phyloP scores from a whole-genome alignment of 2,329 filamentous ascomycete genomes.

The Tolypocladium album region DNA sequence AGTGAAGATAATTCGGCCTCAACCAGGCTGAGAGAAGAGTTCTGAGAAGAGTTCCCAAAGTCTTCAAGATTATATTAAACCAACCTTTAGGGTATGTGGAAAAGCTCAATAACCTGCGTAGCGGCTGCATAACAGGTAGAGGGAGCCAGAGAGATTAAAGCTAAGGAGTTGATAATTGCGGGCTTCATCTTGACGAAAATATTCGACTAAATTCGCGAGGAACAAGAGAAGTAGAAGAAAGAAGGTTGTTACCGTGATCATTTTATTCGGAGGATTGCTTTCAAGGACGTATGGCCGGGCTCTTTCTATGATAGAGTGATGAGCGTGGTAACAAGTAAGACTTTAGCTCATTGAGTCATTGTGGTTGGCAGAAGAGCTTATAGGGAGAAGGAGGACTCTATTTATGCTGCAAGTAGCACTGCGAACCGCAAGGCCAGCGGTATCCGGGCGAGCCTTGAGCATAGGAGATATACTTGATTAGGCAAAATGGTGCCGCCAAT shows the following conservation, averaged over 20 bases:
- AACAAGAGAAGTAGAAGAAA: not conserved
- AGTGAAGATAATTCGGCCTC: not conserved
- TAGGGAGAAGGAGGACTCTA: not conserved
- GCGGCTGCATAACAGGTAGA: not conserved
- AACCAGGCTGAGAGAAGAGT: not conserved
- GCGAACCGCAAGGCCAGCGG: not conserved
- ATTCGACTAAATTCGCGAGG: not conserved
- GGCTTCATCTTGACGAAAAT: not conserved
- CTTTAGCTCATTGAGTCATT: no score
- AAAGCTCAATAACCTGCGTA: not conserved
- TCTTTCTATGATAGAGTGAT: not conserved
- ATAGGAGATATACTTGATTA: not conserved
- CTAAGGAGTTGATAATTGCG: not conserved
- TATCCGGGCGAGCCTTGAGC: not conserved
- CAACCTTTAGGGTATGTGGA: not conserved
- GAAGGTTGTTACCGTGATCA: not conserved
- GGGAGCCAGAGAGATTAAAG: not conserved
- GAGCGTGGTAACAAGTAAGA: no score
- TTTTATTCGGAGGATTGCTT: not conserved
- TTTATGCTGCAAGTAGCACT: not conserved
- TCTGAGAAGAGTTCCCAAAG: not conserved
- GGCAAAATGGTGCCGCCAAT: not conserved
- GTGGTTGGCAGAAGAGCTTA: not conserved
- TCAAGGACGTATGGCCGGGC: not conserved
- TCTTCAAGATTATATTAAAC: not conserved